A percentile compares a stretch with the other conserved stretches of the same genome.
phyloP scores from a whole-genome alignment of 441 rosid species.

The Gossypium schwendimanii region DNA sequence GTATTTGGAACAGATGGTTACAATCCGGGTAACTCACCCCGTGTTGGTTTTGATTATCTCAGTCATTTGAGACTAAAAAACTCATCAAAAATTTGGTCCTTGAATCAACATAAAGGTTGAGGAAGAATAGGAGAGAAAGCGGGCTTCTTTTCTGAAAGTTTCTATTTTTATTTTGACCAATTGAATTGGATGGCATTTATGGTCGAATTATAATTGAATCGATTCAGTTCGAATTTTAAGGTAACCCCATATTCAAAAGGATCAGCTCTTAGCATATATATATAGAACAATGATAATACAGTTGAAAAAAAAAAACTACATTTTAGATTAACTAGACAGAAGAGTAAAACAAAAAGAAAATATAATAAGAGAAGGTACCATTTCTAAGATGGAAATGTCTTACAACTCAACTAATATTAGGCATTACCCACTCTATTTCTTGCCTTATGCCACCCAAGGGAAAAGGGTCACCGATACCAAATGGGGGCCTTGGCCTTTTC shows the following conservation, averaged over 20 bases:
- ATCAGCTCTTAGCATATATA: slow-evolving; percentile 27
- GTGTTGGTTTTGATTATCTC: background rate
- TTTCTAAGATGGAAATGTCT: slow-evolving; percentile 27
- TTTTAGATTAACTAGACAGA: slow-evolving; percentile 20
- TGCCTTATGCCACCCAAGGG: slow-evolving; percentile 48
- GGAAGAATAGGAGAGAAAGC: background rate
- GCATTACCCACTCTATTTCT: slow-evolving; percentile 71
- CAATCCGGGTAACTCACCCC: background rate
- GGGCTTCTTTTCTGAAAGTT: background rate
- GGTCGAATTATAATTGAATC: background rate
- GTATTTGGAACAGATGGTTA: background rate
- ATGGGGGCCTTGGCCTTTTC: slow-evolving; percentile 51
- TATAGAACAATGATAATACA: slow-evolving; percentile 12
- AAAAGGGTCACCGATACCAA: slow-evolving; percentile 42
- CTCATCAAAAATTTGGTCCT: background rate
- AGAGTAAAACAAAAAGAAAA: background rate
- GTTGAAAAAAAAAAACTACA: slow-evolving; percentile 17
- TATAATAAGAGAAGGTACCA: slow-evolving; percentile 17
- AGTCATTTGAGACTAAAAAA: background rate
- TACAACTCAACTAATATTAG: slow-evolving; percentile 40
- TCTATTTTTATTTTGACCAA: background rate
- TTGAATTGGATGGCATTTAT: background rate
- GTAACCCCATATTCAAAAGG: slow-evolving; percentile 14
- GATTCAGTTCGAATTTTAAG: slow-evolving; percentile 2
- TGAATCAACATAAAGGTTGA: background rate